phyloP scores from a whole-genome alignment of 1,284 basidiomycete species.

The Irpex sp. region DNA sequence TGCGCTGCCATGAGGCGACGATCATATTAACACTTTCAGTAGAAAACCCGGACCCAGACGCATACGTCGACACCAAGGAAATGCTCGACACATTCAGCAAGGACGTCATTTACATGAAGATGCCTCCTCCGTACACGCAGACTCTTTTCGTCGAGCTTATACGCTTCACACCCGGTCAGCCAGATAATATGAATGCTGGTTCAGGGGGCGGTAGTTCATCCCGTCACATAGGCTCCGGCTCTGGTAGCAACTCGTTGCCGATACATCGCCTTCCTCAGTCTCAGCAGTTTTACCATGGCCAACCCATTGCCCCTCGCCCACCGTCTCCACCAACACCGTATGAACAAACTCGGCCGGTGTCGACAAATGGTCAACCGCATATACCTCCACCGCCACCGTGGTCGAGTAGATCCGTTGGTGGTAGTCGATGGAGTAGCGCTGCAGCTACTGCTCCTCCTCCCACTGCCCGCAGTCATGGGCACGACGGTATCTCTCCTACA shows the following conservation, averaged over 20 bases:
- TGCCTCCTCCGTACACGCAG: constrained; percentile 57
- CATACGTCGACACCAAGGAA: constrained; percentile 64
- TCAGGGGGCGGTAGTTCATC: constrained; percentile 20
- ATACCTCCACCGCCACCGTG: constrained; percentile 65
- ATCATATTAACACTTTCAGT: constrained; percentile 12
- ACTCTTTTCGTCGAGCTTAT: constrained; percentile 75
- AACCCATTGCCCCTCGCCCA: constrained; percentile 28
- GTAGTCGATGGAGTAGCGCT: constrained; percentile 38
- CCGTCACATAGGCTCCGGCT: not conserved
- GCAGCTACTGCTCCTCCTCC: constrained; percentile 28
- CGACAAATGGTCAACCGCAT: not conserved
- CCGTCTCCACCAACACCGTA: constrained; percentile 31
- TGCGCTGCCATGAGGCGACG: constrained; percentile 5
- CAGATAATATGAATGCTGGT: constrained; percentile 26
- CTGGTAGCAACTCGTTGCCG: constrained; percentile 17
- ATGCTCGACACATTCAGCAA: constrained; percentile 75
- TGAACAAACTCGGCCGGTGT: constrained; percentile 19
- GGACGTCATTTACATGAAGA: constrained; percentile 63
- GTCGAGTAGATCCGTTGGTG: constrained; percentile 39
- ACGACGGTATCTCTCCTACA: constrained; percentile 18
- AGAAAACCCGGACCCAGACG: constrained; percentile 46
- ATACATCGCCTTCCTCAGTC: not conserved
- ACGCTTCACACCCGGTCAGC: constrained; percentile 52
- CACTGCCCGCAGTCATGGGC: constrained; percentile 19
- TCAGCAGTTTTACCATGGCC: constrained; percentile 15